These are phyloP conservation scores for Talaromyces sp. DNA, from an alignment of 2,329 filamentous ascomycete genomes.

Conservation along the genomic window DNA sequence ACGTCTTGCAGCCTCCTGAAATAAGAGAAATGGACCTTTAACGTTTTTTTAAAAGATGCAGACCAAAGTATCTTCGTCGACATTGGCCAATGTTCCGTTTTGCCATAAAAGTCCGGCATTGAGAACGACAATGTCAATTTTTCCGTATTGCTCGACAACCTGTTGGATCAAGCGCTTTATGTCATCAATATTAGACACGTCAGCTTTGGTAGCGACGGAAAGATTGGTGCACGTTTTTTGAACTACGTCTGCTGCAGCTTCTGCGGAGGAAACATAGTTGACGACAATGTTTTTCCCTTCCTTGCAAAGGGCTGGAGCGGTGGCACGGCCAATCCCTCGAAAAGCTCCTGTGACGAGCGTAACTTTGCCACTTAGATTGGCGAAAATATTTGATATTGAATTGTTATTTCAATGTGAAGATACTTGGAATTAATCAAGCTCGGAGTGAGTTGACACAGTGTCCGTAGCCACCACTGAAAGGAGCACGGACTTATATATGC, in stretches of 20 bases:
- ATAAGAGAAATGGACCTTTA: slow-evolving; percentile 56
- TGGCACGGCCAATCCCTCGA: slow-evolving; percentile 9
- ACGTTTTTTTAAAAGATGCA: slow-evolving; percentile 52
- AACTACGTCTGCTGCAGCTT: slow-evolving; percentile 37
- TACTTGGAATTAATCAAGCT: neutral
- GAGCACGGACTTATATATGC: neutral
- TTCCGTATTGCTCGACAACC: slow-evolving; percentile 50
- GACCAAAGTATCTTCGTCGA: slow-evolving; percentile 53
- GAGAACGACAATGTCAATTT: slow-evolving; percentile 57
- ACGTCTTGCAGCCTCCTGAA: slow-evolving; percentile 51
- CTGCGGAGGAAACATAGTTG: slow-evolving; percentile 6
- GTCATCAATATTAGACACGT: slow-evolving; percentile 48
- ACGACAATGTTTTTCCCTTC: slow-evolving; percentile 1
- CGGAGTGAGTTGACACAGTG: neutral
- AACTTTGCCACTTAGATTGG: slow-evolving; percentile 1
- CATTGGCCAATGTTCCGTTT: slow-evolving; percentile 49
- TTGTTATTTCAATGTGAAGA: too few species aligned
- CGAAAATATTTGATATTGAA: neutral
- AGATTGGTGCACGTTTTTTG: slow-evolving; percentile 45
- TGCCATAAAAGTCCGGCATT: slow-evolving; percentile 53
- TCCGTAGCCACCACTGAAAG: neutral
- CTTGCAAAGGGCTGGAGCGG: neutral
- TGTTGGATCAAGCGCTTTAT: slow-evolving; percentile 51
- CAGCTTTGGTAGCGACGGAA: slow-evolving; percentile 55
- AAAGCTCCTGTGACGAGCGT: slow-evolving; percentile 6